Percentiles rank a stretch among this genome's conserved stretches.
Conservation (phyloP, 2,329 filamentous ascomycete genomes). For the Tetracladium maxilliforme region DNA sequence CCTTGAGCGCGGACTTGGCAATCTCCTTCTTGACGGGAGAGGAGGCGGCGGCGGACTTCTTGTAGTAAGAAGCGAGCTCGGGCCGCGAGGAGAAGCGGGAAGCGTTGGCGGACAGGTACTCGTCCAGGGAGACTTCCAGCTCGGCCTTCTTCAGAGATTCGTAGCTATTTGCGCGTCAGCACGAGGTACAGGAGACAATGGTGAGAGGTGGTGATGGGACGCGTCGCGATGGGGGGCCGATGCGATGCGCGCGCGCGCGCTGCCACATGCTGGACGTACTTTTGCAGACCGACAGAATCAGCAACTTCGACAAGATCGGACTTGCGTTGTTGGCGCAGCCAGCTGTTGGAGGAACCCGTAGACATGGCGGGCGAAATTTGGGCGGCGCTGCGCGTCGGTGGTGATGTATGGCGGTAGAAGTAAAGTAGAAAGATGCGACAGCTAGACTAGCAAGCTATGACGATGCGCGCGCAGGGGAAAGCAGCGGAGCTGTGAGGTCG, state of each 20-base stretch:
- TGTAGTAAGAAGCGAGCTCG: conserved; percentile 63
- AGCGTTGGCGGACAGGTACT: conserved; percentile 56
- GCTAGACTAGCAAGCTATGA: background rate
- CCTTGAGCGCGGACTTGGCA: conserved; percentile 18
- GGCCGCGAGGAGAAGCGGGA: conserved; percentile 47
- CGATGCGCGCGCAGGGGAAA: too few relatives aligned
- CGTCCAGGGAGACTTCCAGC: conserved; percentile 60
- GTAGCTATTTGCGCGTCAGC: conserved; percentile 31
- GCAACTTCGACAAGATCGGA: conserved; percentile 63
- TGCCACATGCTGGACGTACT: conserved; percentile 45
- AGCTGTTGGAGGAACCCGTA: conserved; percentile 48
- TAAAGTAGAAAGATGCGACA: background rate
- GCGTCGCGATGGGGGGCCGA: too few relatives aligned
- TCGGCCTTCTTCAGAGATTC: conserved; percentile 65
- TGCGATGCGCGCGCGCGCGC: background rate
- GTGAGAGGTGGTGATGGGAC: conserved; percentile 1
- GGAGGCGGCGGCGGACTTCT: conserved; percentile 40
- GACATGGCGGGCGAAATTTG: too few relatives aligned
- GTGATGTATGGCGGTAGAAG: too few relatives aligned
- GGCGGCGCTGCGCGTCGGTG: too few relatives aligned
- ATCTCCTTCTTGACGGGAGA: conserved; percentile 50
- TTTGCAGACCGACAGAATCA: conserved; percentile 51
- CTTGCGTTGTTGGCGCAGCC: conserved; percentile 74
- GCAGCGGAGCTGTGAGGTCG: too few relatives aligned
- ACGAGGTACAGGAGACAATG: conserved; percentile 7